phyloP scores from a whole-genome alignment of 208 protist genomes.

The Angomonas deanei region DNA sequence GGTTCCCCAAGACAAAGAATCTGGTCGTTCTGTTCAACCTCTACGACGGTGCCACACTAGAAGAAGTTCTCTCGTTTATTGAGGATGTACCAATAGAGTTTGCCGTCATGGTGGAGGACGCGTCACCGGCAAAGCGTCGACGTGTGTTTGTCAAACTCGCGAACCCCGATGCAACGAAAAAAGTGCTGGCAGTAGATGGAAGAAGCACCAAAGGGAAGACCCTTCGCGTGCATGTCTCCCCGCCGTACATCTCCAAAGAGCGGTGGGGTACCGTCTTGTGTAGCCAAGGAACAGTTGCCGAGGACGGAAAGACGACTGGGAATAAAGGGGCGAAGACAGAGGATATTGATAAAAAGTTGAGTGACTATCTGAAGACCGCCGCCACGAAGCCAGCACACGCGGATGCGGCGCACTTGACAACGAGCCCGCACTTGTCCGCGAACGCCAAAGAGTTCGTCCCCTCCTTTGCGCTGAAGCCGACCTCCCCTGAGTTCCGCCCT shows the following conservation, averaged over 20 bases:
- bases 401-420: too few relatives aligned
- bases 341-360: neutral
- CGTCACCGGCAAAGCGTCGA: conserved; percentile 47
- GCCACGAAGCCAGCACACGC: too few relatives aligned
- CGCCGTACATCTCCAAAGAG: conserved; percentile 58
- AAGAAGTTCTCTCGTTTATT: conserved; percentile 56
- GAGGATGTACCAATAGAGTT: conserved; percentile 27
- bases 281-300: neutral
- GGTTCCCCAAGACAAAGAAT: conserved; percentile 54
- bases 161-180: conserved; percentile 29
- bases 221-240: conserved; percentile 76
- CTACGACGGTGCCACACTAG: conserved; percentile 57
- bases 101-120: conserved; percentile 54
- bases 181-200: conserved; percentile 70
- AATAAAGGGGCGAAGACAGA: too few relatives aligned
- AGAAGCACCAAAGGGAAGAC: conserved; percentile 77
- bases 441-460: conserved; percentile 72
- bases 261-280: conserved; percentile 49
- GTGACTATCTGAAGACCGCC: neutral
- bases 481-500: conserved; percentile 43
- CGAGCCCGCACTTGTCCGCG: conserved; percentile 16
- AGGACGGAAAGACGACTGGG: conserved; percentile 16
- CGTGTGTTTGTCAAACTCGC: conserved; percentile 74
- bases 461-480: conserved; percentile 30
- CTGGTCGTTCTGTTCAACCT: conserved; percentile 78